Evolutionary conservation across 2,329 filamentous ascomycete genomes (phyloP).

Genomic region (Xylariaceae sp.): DNA sequence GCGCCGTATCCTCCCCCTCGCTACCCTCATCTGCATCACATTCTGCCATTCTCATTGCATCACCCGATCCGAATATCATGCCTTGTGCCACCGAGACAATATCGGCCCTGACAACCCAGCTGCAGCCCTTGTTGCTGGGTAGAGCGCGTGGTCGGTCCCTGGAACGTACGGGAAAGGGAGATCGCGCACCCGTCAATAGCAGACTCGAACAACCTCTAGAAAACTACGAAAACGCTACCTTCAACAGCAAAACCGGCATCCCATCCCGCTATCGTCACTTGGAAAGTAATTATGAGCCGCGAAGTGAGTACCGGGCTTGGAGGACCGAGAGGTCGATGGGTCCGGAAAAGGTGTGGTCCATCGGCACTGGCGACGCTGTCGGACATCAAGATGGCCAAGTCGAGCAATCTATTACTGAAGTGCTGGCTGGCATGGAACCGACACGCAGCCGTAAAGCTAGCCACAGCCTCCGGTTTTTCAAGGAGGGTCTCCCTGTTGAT

Average conservation of each 20-base stretch:
- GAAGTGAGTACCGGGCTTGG: conserved; percentile 32
- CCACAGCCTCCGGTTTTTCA: conserved; percentile 62
- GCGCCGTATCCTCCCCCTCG: conserved; percentile 25
- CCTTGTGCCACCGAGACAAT: conserved; percentile 31
- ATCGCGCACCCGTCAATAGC: conserved; percentile 29
- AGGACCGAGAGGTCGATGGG: conserved; percentile 39
- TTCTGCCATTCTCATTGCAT: conserved; percentile 15
- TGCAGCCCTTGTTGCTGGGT: too few relatives aligned
- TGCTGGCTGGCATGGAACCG: conserved; percentile 55
- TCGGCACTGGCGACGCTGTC: conserved; percentile 46
- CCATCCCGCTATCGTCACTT: conserved; percentile 17
- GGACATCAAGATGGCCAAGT: conserved; percentile 51
- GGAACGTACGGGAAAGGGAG: conserved; percentile 40
- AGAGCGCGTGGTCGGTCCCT: conserved; percentile 36
- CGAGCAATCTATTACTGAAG: conserved; percentile 59
- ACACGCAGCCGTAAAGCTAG: conserved; percentile 63
- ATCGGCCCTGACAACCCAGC: conserved; percentile 30
- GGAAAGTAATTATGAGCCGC: conserved; percentile 22
- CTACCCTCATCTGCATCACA: conserved; percentile 7
- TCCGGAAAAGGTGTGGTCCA: conserved; percentile 59
- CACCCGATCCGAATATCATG: conserved; percentile 23
- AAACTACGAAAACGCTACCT: conserved; percentile 32
- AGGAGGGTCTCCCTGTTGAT: conserved; percentile 58
- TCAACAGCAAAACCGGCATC: conserved; percentile 21
- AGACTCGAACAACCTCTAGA: conserved; percentile 20